Base-by-base conservation (phyloP, 352 stramenopile species). In the Phytopythium chamaehyphon region DNA sequence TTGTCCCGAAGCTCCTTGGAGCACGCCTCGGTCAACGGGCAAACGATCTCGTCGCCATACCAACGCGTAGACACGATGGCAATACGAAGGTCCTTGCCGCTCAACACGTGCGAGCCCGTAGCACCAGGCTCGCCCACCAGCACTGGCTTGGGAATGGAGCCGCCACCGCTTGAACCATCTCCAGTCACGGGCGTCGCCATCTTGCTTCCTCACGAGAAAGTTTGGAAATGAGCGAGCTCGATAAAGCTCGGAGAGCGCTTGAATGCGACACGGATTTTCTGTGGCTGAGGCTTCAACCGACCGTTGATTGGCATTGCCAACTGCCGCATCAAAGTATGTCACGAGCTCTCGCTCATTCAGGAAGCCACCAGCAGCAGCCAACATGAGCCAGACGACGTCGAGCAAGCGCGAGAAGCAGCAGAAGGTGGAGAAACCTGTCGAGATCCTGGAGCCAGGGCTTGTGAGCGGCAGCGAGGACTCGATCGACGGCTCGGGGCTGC, bases 41-140 rank as follows among this genome's bases (percentile, higher is more conserved):
- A 43, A 8, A 76, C 55, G 6, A 87, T 56, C 22, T 81, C 69
- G 21, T 76, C 69, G 35, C 64, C 64, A 54, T 83, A 86, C 79
- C 79, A 90, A 22, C 71, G 72, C 21, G 74, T 68, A n/a, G 70
- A 76, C 40, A 90, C 64, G 38, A 90, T 81, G 36, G 58, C 64
- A 21, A 90, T 69, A 31, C 49, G 64, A 21, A 90, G 40, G 0
- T 62, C 73, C 28, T 55, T 71, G 19, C 61, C 64, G 15, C 69
- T 54, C 12, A 73, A 36, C 16, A 57, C 65, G 12, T 42, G 61
- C 19, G 63, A 69, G 6, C 62, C 26, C 16, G 61, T 62, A 11
- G 59, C 38, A 12, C 69, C 66, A 40, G 69, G 55, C 11, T 70
- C 51, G 23, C 71, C 69, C 31, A 75, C 61, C 2, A 83, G 60